Percentiles rank a stretch among this genome's conserved stretches.
phyloP scores from a whole-genome alignment of 371 early-diverging fungal genomes.

The Mucor racemosus region DNA sequence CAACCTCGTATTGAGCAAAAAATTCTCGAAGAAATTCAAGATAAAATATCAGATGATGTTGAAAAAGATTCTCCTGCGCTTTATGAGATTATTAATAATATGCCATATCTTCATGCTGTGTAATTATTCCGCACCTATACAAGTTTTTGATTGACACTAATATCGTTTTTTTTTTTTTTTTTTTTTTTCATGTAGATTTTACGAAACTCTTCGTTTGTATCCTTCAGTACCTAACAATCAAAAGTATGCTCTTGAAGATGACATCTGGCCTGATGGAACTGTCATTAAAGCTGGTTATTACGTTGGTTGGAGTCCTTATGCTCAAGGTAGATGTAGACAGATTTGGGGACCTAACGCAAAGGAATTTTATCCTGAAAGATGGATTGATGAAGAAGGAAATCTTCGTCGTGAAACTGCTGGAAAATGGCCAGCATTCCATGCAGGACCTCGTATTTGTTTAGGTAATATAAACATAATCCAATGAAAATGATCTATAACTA shows the following conservation, averaged over 20 bases:
- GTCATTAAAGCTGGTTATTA: constrained; percentile 54
- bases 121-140: constrained; percentile 30
- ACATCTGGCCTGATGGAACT: constrained; percentile 68
- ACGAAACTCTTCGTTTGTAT: constrained; percentile 62
- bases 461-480: constrained; percentile 28
- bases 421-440: constrained; percentile 61
- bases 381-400: constrained; percentile 46
- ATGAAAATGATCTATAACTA: constrained; percentile 20
- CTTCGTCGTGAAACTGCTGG: constrained; percentile 31
- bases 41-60: constrained; percentile 34
- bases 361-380: constrained; percentile 69
- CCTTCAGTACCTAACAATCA: constrained; percentile 65
- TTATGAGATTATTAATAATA: constrained; percentile 49
- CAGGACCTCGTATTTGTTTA: constrained; percentile 73
- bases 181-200: constrained; percentile 32
- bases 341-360: constrained; percentile 70
- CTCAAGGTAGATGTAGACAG: constrained; percentile 56
- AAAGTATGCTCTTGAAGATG: constrained; percentile 64
- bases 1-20: constrained; percentile 52
- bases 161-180: no score
- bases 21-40: constrained; percentile 52
- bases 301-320: constrained; percentile 55
- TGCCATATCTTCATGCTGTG: constrained; percentile 36
- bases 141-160: not conserved
- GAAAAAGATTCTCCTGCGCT: constrained; percentile 40